Evolutionary conservation across 805 yeast genomes (phyloP).

Genomic region (Saccharomycopsis fibuligera): DNA sequence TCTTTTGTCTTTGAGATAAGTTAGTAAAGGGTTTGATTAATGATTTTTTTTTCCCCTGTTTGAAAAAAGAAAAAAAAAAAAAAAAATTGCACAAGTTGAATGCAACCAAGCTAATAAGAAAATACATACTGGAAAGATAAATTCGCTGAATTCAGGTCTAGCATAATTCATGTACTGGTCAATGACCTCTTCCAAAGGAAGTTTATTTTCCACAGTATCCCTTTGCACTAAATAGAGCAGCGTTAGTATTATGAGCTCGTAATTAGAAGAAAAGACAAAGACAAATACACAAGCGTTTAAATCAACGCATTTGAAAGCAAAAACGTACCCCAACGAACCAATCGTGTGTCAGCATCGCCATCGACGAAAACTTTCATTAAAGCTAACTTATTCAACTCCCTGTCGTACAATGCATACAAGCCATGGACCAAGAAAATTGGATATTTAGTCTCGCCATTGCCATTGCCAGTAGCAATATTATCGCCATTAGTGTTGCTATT

Average conservation of each 20-base stretch:
- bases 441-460: neutral
- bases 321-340: slow-evolving; percentile 82
- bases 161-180: slow-evolving; percentile 47
- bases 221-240: too few relatives aligned
- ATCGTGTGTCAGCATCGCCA: slow-evolving; percentile 77
- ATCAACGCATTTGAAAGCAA: too few relatives aligned
- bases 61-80: too few relatives aligned
- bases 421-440: slow-evolving; percentile 58
- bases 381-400: slow-evolving; percentile 46
- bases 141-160: slow-evolving; percentile 61
- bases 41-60: too few relatives aligned
- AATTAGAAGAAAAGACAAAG: too few relatives aligned
- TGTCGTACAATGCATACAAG: slow-evolving; percentile 69
- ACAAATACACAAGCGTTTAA: too few relatives aligned
- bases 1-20: too few relatives aligned
- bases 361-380: slow-evolving; percentile 70
- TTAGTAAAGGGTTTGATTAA: too few relatives aligned
- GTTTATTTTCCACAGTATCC: slow-evolving; percentile 22
- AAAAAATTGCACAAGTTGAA: too few relatives aligned
- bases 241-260: too few relatives aligned
- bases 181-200: slow-evolving; percentile 28
- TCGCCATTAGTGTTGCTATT: too few relatives aligned
- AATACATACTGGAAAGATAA: slow-evolving; percentile 54
- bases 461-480: neutral
- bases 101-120: too few relatives aligned